A percentile compares a stretch with the other conserved stretches of the same genome.
Evolutionary conservation across 140 eudicot genomes (phyloP).

Genomic region (Ambrosia hybrid): DNA sequence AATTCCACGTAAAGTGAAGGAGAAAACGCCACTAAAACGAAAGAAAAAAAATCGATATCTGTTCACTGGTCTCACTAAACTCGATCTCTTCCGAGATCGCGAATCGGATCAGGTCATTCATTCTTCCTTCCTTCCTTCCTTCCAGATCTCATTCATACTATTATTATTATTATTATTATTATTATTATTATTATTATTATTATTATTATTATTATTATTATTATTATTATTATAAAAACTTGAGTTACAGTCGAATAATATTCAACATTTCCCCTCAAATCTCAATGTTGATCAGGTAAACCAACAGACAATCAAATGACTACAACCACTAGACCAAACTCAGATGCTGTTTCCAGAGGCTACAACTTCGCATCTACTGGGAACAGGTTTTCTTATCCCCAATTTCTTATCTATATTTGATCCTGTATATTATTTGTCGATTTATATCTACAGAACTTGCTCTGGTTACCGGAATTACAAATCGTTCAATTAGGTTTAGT

Average conservation of each 20-base stretch:
- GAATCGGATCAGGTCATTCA: neutral
- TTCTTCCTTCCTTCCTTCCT: no score
- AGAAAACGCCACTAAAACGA: no score
- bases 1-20: no score
- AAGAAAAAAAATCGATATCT: neutral
- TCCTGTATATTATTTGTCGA: no score
- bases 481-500: no score
- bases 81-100: neutral
- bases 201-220: no score
- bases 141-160: conserved; percentile 18
- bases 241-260: conserved; percentile 1
- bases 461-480: no score
- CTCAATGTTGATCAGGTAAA: conserved; percentile 13
- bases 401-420: neutral
- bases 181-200: no score
- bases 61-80: conserved; percentile 3
- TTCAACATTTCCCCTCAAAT: conserved; percentile 15
- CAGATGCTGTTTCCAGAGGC: conserved; percentile 83
- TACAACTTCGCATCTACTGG: conserved; percentile 87
- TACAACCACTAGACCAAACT: conserved; percentile 26
- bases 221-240: neutral
- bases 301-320: conserved; percentile 19
- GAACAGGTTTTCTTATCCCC: conserved; percentile 60
- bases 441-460: no score
- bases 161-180: no score